A percentile compares a stretch with the other conserved stretches of the same genome.
phyloP scores from a whole-genome alignment of 1,139 yeast species.

The Pichia sp. region DNA sequence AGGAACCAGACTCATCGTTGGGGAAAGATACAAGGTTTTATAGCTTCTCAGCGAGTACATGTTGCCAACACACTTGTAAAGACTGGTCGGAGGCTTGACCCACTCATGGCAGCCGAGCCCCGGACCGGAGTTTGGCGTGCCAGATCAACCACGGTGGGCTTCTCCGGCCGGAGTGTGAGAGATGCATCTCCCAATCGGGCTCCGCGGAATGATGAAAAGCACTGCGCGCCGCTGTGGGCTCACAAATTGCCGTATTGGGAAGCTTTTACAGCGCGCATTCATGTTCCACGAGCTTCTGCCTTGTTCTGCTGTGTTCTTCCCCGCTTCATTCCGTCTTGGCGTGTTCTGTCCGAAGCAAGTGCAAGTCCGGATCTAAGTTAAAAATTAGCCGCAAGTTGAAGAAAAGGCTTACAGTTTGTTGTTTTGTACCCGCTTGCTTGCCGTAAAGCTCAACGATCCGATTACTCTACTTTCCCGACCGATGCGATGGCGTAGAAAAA shows the following conservation, averaged over 20 bases:
- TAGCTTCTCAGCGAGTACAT: not conserved
- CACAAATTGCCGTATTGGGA: not conserved
- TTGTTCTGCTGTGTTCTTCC: not conserved
- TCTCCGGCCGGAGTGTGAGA: not conserved
- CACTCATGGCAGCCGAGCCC: not conserved
- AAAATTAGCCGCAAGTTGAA: no score
- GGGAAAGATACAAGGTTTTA: not conserved
- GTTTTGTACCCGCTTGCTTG: no score
- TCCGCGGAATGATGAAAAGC: not conserved
- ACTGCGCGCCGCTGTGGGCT: not conserved
- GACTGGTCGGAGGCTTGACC: not conserved
- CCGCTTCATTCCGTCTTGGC: not conserved
- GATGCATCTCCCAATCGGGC: not conserved
- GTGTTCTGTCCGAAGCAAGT: not conserved
- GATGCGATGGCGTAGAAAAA: no score
- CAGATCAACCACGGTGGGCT: not conserved
- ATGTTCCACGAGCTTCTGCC: not conserved
- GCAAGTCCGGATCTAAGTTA: no score
- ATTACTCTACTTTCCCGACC: no score
- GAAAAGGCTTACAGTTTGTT: no score
- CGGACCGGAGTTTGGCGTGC: no score
- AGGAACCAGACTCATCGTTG: not conserved
- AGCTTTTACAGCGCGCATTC: not conserved
- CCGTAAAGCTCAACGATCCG: no score
- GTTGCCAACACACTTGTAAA: no score